Conservation (phyloP, 805 yeast genomes). For the Zygosaccharomyces rouxii region DNA sequence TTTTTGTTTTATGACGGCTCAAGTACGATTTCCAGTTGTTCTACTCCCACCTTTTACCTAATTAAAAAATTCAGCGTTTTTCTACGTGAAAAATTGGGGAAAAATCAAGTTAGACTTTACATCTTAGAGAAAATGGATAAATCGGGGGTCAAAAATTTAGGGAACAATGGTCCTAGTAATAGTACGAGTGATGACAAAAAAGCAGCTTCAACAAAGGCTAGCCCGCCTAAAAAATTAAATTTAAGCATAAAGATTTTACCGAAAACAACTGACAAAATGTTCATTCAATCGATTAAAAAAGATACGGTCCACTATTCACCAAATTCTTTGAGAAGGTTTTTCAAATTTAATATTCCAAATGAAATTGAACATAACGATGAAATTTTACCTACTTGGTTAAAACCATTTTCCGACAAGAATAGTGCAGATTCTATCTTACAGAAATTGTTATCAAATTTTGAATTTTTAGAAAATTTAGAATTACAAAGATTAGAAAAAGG, state of each 20-base stretch:
- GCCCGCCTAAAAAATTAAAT: conserved; percentile 13
- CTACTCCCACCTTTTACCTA: conserved; percentile 23
- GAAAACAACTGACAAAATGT: conserved; percentile 20
- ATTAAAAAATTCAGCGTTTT: conserved; percentile 23
- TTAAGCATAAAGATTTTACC: conserved; percentile 23
- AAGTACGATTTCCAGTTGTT: conserved; percentile 23
- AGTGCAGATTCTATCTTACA: conserved; percentile 24
- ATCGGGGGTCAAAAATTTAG: not conserved
- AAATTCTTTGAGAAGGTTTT: conserved; percentile 28
- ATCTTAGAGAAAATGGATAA: conserved; percentile 12
- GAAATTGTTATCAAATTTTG: conserved; percentile 33
- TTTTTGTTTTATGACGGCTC: conserved; percentile 30
- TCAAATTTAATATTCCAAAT: conserved; percentile 27
- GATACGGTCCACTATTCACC: conserved; percentile 35
- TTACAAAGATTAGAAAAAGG: conserved; percentile 29
- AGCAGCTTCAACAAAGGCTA: not conserved
- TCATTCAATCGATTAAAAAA: conserved; percentile 32
- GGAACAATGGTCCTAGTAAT: not conserved
- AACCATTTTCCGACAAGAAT: conserved; percentile 15
- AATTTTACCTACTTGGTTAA: conserved; percentile 35
- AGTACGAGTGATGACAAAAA: not conserved
- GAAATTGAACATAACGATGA: conserved; percentile 17
- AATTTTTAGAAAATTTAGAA: conserved; percentile 36
- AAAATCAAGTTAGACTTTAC: conserved; percentile 7
- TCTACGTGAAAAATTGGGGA: conserved; percentile 10